phyloP scores from a whole-genome alignment of 2,329 filamentous ascomycete genomes.

The Fusarium sp. region DNA sequence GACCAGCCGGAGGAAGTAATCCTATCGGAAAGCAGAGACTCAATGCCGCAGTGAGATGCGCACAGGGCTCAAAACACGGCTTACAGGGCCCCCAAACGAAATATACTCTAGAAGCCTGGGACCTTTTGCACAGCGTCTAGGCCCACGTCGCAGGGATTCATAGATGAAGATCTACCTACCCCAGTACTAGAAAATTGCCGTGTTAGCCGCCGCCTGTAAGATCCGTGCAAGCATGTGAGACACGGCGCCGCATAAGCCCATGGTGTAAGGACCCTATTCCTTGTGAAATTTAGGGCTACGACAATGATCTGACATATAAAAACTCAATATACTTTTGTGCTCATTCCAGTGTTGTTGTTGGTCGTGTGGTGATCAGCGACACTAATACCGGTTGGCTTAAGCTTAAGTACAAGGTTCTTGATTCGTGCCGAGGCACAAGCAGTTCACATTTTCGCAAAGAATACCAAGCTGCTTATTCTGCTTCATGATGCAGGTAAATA shows the following conservation, averaged over 20 bases:
- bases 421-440: background rate
- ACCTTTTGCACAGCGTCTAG: conserved; percentile 33
- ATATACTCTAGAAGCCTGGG: conserved; percentile 2
- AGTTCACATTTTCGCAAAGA: background rate
- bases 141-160: conserved; percentile 18
- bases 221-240: conserved; percentile 17
- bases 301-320: background rate
- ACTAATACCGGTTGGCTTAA: conserved; percentile 21
- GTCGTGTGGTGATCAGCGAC: conserved; percentile 22
- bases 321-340: background rate
- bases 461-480: background rate
- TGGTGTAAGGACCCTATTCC: background rate
- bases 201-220: conserved; percentile 27
- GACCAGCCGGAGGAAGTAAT: background rate
- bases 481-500: background rate
- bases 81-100: conserved; percentile 10
- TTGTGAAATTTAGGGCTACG: background rate
- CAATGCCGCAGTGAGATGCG: conserved; percentile 1
- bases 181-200: conserved; percentile 26
- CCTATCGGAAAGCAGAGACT: conserved; percentile 21
- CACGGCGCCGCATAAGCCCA: conserved; percentile 19
- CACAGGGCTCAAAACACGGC: conserved; percentile 25
- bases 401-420: conserved; percentile 17
- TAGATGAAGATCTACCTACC: conserved; percentile 32
- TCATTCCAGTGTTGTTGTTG: background rate